A percentile compares a stretch with the other conserved stretches of the same genome.
Evolutionary conservation across 202 grass and related monocot species (phyloP).

Genomic region (Elaeis oleifera): DNA sequence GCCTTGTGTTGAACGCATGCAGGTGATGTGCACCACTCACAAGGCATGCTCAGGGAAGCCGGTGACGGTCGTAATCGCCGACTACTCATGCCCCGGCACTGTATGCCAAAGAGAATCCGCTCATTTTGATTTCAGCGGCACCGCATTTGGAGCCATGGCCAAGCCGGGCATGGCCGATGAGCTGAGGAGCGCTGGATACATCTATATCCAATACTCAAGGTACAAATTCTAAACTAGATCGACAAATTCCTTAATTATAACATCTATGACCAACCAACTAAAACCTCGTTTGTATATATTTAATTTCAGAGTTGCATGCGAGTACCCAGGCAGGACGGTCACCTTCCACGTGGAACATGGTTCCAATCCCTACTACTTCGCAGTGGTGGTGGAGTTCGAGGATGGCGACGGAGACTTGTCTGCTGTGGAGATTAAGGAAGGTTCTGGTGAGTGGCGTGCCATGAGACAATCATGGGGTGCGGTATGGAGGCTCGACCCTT

Average conservation of each 20-base stretch:
- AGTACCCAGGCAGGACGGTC: slow-evolving; percentile 54
- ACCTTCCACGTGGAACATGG: slow-evolving; percentile 66
- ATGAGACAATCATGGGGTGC: slow-evolving; percentile 16
- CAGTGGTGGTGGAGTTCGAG: slow-evolving; percentile 74
- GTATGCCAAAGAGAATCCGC: neutral
- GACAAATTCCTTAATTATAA: too few relatives aligned
- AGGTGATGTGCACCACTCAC: slow-evolving; percentile 59
- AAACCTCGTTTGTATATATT: too few relatives aligned
- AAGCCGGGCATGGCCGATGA: neutral
- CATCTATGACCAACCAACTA: too few relatives aligned
- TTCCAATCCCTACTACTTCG: slow-evolving; percentile 67
- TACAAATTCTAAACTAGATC: neutral
- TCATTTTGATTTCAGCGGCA: slow-evolving; percentile 18
- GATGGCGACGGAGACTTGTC: slow-evolving; percentile 66
- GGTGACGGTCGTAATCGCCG: slow-evolving; percentile 65
- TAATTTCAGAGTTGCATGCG: slow-evolving; percentile 56
- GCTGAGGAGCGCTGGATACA: neutral
- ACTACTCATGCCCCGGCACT: slow-evolving; percentile 38
- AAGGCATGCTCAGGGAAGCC: slow-evolving; percentile 51
- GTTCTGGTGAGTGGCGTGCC: neutral
- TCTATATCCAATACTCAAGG: neutral
- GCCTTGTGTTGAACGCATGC: neutral
- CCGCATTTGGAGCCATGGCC: slow-evolving; percentile 10
- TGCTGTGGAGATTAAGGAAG: slow-evolving; percentile 49
- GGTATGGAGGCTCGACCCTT: slow-evolving; percentile 9